Evolutionary conservation across 768 basidiomycete species (phyloP).

Genomic region (Roridomyces roridus): DNA sequence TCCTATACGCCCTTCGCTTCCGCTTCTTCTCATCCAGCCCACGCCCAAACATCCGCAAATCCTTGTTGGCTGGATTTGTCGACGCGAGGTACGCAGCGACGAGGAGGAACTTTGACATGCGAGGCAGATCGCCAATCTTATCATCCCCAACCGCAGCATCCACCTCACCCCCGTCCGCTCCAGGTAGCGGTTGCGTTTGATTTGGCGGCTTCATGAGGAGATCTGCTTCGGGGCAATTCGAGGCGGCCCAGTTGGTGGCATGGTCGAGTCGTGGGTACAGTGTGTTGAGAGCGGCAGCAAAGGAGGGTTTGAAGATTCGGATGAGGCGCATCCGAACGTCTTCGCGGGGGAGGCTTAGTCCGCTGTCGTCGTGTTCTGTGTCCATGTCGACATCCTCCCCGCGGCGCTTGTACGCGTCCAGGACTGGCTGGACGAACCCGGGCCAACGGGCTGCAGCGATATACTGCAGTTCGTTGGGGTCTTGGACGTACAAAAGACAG

Average conservation of each 20-base stretch:
- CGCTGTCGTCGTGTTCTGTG: conserved; percentile 26
- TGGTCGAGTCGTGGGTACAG: conserved; percentile 74
- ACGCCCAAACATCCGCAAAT: conserved; percentile 83
- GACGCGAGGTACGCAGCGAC: conserved; percentile 83
- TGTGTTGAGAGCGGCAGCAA: conserved; percentile 66
- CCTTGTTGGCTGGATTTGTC: conserved; percentile 82
- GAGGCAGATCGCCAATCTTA: conserved; percentile 51
- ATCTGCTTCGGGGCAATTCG: conserved; percentile 53
- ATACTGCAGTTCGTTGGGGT: conserved; percentile 75
- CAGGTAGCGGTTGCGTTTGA: conserved; percentile 21
- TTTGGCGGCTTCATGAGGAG: conserved; percentile 40
- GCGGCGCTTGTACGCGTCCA: conserved; percentile 47
- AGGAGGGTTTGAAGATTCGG: conserved; percentile 65
- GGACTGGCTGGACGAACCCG: conserved; percentile 72
- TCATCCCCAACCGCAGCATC: conserved; percentile 26
- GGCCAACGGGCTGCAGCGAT: conserved; percentile 84
- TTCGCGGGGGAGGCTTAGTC: conserved; percentile 47
- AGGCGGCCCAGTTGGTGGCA: conserved; percentile 65
- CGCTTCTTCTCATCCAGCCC: conserved; percentile 70
- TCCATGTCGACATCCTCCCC: conserved; percentile 25
- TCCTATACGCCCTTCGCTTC: conserved; percentile 51
- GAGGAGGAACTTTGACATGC: conserved; percentile 77
- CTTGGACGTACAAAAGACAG: conserved; percentile 68
- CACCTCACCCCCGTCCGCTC: conserved; percentile 31
- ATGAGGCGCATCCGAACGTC: conserved; percentile 71